Percentiles rank a stretch among this genome's conserved stretches.
Evolutionary conservation across 805 yeast species (phyloP).

Genomic region (Saccharomycopsis olivae): DNA sequence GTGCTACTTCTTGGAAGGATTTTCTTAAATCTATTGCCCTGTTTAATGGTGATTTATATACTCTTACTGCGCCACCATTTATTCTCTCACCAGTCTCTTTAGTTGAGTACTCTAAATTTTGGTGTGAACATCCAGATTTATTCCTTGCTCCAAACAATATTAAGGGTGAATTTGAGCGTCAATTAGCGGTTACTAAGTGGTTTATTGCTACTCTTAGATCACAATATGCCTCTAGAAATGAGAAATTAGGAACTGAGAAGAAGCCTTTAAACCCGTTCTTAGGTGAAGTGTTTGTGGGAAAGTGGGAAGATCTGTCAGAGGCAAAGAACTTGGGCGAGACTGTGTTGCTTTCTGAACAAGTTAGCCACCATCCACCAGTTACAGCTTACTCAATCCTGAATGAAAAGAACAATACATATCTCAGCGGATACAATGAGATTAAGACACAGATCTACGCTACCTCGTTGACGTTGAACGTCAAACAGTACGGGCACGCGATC

Average conservation of each 20-base stretch:
- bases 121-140: slow-evolving; percentile 89
- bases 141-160: slow-evolving; percentile 61
- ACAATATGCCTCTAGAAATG: slow-evolving; percentile 89
- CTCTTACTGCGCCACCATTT: slow-evolving; percentile 95
- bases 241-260: slow-evolving; percentile 89
- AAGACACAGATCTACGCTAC: slow-evolving; percentile 67
- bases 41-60: slow-evolving; percentile 86
- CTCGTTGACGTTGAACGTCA: slow-evolving; percentile 66
- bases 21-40: slow-evolving; percentile 85
- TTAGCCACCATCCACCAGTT: slow-evolving; percentile 94
- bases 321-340: slow-evolving; percentile 62
- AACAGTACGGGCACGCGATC: slow-evolving; percentile 87
- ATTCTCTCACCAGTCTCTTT: slow-evolving; percentile 84
- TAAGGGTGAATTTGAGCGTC: slow-evolving; percentile 42
- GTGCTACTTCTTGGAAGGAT: slow-evolving; percentile 73
- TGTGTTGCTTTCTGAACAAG: slow-evolving; percentile 77
- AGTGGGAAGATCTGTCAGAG: slow-evolving; percentile 53
- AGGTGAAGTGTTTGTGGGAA: slow-evolving; percentile 89
- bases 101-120: slow-evolving; percentile 86
- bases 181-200: slow-evolving; percentile 81
- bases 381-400: slow-evolving; percentile 85
- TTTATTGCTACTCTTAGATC: slow-evolving; percentile 84
- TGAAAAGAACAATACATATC: slow-evolving; percentile 51
- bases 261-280: slow-evolving; percentile 94
- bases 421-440: slow-evolving; percentile 87